phyloP scores from a whole-genome alignment of 179 eudicot genomes.

The Silene coronaria region DNA sequence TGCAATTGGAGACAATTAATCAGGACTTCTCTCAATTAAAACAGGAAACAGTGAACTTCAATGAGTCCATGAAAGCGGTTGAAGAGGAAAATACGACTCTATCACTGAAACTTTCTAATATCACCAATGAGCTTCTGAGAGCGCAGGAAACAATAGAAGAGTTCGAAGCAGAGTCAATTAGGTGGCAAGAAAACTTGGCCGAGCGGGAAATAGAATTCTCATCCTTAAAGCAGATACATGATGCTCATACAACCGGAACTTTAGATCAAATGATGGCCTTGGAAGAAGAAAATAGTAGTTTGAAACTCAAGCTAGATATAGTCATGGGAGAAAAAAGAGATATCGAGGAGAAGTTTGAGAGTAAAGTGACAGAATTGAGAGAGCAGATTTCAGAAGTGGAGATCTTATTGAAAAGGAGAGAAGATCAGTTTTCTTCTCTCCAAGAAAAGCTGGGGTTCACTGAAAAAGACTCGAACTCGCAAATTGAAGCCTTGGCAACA shows the following conservation, averaged over 20 bases:
- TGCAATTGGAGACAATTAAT: conserved; percentile 20
- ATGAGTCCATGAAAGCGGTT: conserved; percentile 10
- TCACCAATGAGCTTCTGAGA: conserved; percentile 17
- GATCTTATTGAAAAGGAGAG: conserved; percentile 32
- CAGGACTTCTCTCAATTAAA: conserved; percentile 20
- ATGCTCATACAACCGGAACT: conserved; percentile 16
- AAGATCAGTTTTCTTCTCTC: conserved; percentile 28
- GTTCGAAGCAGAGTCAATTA: conserved; percentile 24
- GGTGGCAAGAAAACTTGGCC: no score
- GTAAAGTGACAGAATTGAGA: conserved; percentile 30
- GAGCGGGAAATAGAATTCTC: no score
- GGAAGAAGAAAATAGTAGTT: conserved; percentile 20
- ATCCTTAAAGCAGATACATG: conserved; percentile 22
- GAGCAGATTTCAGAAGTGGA: conserved; percentile 30
- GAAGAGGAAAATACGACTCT: conserved; percentile 30
- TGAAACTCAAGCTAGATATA: conserved; percentile 8
- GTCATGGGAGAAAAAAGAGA: conserved; percentile 27
- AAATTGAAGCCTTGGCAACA: conserved; percentile 25
- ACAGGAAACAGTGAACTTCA: conserved; percentile 26
- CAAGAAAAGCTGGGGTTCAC: conserved; percentile 23
- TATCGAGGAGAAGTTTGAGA: conserved; percentile 13
- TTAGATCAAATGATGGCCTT: conserved; percentile 29
- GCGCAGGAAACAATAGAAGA: conserved; percentile 25
- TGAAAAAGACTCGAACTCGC: conserved; percentile 29
- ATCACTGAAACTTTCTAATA: conserved; percentile 20